These are phyloP conservation scores for Candida sanyaensis DNA, from an alignment of 1,139 yeast species.

Conservation along the genomic window DNA sequence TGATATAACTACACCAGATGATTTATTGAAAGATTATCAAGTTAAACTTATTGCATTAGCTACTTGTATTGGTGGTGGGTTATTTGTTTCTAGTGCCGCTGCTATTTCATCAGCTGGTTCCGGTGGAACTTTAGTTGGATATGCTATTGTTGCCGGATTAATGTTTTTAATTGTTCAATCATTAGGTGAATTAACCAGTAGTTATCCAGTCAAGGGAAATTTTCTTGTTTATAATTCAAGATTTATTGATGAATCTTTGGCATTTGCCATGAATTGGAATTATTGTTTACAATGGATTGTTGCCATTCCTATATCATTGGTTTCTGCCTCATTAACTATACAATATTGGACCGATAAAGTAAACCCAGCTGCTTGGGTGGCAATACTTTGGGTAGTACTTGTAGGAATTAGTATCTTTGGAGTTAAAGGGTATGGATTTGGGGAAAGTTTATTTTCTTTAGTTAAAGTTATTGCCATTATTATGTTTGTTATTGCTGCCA, in stretches of 20 bases:
- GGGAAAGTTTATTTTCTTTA: constrained; percentile 40
- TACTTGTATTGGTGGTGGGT: constrained; percentile 72
- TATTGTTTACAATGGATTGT: constrained; percentile 43
- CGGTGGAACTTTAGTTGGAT: constrained; percentile 63
- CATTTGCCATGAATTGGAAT: constrained; percentile 48
- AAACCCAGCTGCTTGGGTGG: constrained; percentile 43
- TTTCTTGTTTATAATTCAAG: constrained; percentile 41
- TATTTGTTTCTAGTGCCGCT: constrained; percentile 32
- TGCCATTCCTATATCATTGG: constrained; percentile 35
- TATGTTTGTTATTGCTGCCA: constrained; percentile 42
- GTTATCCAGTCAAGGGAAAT: constrained; percentile 45
- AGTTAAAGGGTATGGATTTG: constrained; percentile 48
- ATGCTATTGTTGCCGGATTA: constrained; percentile 26
- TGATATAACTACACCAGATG: constrained; percentile 15
- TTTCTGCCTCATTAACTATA: constrained; percentile 43
- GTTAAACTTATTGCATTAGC: constrained; percentile 75
- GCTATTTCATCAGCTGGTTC: constrained; percentile 63
- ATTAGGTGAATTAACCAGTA: constrained; percentile 40
- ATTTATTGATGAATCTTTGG: constrained; percentile 43
- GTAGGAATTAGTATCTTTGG: constrained; percentile 42
- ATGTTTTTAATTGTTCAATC: constrained; percentile 40
- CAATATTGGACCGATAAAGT: constrained; percentile 39
- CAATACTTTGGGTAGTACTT: constrained; percentile 37
- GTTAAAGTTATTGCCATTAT: constrained; percentile 41
- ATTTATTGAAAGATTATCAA: constrained; percentile 30